Evolutionary conservation across 768 basidiomycete genomes (phyloP).

Genomic region (Amanita exitialis): DNA sequence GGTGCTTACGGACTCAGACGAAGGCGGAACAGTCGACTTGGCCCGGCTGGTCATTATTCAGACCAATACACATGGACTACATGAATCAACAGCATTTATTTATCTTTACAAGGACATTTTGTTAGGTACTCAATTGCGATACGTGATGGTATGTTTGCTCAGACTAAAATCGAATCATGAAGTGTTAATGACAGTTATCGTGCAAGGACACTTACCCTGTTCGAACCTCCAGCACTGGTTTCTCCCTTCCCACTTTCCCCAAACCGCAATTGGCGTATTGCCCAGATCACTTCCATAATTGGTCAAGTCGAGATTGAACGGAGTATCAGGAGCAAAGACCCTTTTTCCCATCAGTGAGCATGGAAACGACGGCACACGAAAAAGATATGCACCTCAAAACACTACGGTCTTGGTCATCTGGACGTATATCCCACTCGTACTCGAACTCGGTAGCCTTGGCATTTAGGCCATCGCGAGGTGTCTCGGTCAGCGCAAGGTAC

Average conservation of each 20-base stretch:
- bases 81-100: too few relatives aligned
- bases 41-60: too few relatives aligned
- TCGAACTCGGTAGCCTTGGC: conserved; percentile 6
- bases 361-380: not conserved
- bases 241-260: conserved; percentile 4
- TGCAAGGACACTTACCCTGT: not conserved
- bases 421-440: conserved; percentile 13
- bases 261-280: conserved; percentile 1
- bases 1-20: too few relatives aligned
- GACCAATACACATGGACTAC: too few relatives aligned
- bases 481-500: conserved; percentile 11
- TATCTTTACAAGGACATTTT: too few relatives aligned
- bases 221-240: conserved; percentile 5
- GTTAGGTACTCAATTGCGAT: too few relatives aligned
- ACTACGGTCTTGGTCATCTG: conserved; percentile 8
- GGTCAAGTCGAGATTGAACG: conserved; percentile 5
- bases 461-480: conserved; percentile 4
- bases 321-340: conserved; percentile 2
- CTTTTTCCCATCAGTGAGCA: not conserved
- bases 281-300: not conserved
- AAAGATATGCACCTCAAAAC: conserved; percentile 12
- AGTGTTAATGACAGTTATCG: not conserved
- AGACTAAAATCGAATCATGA: not conserved
- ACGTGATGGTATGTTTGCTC: too few relatives aligned
- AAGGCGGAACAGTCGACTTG: too few relatives aligned